A percentile compares a stretch with the other conserved stretches of the same genome.
Conservation (phyloP, 2,329 filamentous ascomycete genomes). For the Aspergillus brasiliensis region DNA sequence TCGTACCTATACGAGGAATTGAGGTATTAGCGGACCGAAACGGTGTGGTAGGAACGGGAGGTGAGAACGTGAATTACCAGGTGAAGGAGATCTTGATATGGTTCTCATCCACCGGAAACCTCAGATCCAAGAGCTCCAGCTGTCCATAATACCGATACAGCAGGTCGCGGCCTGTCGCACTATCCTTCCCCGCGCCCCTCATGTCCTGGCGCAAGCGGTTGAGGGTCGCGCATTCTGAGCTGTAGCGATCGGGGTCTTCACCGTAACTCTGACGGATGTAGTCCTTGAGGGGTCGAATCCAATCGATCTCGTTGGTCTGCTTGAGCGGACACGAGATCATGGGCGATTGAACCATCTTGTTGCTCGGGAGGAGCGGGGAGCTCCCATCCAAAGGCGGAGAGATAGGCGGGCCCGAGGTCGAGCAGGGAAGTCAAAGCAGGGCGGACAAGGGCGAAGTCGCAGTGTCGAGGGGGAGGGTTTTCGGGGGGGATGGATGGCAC, state of each 20-base stretch:
- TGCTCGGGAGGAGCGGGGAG: slow-evolving; percentile 36
- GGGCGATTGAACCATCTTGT: slow-evolving; percentile 76
- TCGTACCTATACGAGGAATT: slow-evolving; percentile 73
- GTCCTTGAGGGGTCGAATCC: slow-evolving; percentile 85
- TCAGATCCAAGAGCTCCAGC: slow-evolving; percentile 87
- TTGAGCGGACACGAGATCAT: slow-evolving; percentile 95
- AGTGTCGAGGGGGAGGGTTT: not conserved
- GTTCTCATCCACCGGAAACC: slow-evolving; percentile 97
- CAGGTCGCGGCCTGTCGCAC: slow-evolving; percentile 87
- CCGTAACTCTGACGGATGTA: slow-evolving; percentile 95
- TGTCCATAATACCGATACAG: slow-evolving; percentile 98
- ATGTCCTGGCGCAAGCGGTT: slow-evolving; percentile 97
- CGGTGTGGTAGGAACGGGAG: not conserved
- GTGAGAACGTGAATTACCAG: slow-evolving; percentile 61
- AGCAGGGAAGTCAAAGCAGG: not conserved
- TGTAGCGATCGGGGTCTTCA: slow-evolving; percentile 94
- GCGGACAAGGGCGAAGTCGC: not conserved
- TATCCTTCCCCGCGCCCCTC: slow-evolving; percentile 95
- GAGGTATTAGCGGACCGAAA: slow-evolving; percentile 2
- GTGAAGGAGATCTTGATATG: slow-evolving; percentile 99
- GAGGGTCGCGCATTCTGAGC: slow-evolving; percentile 90
- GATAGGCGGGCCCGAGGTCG: not conserved
- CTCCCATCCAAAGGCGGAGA: slow-evolving; percentile 35
- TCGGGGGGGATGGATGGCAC: not conserved
- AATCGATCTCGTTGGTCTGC: slow-evolving; percentile 97